These are phyloP conservation scores for Diaporthe vaccinii DNA, from an alignment of 2,329 filamentous ascomycete species.

Conservation along the genomic window DNA sequence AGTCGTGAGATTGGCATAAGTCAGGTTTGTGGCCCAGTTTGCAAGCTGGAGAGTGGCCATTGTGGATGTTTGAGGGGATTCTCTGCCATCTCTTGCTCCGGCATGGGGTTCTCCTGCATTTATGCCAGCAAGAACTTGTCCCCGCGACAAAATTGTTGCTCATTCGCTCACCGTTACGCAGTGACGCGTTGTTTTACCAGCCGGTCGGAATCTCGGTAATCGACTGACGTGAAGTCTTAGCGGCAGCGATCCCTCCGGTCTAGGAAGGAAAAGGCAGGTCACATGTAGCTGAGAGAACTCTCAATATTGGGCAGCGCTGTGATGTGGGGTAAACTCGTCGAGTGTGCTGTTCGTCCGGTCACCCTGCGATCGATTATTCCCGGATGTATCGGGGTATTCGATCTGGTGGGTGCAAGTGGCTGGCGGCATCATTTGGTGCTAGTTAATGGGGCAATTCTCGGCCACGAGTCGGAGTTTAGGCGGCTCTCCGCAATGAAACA, in stretches of 20 bases:
- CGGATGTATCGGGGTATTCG: background rate
- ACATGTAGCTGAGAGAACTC: background rate
- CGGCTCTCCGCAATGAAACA: background rate
- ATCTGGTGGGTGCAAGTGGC: background rate
- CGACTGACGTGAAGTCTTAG: background rate
- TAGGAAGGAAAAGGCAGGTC: background rate
- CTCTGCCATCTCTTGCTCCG: background rate
- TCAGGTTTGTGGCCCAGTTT: conserved; percentile 59
- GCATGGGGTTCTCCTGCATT: background rate
- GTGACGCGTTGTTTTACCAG: background rate
- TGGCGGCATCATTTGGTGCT: background rate
- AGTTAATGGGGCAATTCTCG: background rate
- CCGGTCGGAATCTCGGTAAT: background rate
- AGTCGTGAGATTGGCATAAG: conserved; percentile 55
- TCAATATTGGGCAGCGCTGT: background rate
- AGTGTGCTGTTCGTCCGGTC: background rate
- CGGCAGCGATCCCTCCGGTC: background rate
- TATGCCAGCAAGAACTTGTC: background rate
- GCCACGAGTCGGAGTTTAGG: background rate
- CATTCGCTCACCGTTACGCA: background rate
- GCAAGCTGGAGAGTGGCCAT: conserved; percentile 64
- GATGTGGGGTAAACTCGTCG: background rate
- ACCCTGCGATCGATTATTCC: background rate
- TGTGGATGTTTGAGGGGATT: background rate
- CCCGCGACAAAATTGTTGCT: too few species aligned